Evolutionary conservation across 192 early-diverging fungal species (phyloP).

Genomic region (Mortierella hygrophila): DNA sequence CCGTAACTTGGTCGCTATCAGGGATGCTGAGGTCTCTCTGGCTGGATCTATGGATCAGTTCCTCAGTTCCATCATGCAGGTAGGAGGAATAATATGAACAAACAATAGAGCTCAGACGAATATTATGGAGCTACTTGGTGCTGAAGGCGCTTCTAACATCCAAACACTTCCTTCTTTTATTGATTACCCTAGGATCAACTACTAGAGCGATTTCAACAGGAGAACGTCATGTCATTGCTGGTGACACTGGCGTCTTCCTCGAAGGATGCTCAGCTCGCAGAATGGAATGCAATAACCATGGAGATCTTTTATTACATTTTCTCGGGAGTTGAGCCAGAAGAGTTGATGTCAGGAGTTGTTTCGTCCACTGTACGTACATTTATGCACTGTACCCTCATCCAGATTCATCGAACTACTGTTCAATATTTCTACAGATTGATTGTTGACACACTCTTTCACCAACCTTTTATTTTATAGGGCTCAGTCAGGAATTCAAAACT

Average conservation of each 20-base stretch:
- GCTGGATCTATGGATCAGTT: slow-evolving; percentile 67
- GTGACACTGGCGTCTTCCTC: slow-evolving; percentile 77
- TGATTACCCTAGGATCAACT: slow-evolving; percentile 61
- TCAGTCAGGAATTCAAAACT: slow-evolving; percentile 21
- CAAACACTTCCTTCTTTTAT: not conserved
- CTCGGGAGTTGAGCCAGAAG: slow-evolving; percentile 62
- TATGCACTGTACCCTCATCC: not conserved
- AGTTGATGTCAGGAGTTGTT: slow-evolving; percentile 35
- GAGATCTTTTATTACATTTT: slow-evolving; percentile 77
- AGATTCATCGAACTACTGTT: not conserved
- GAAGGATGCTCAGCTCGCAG: slow-evolving; percentile 66
- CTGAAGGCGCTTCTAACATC: slow-evolving; percentile 16
- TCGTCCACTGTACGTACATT: slow-evolving; percentile 12
- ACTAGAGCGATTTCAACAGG: slow-evolving; percentile 66
- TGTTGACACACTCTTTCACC: not conserved
- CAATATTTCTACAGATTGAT: too few relatives aligned
- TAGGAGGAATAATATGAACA: slow-evolving; percentile 24
- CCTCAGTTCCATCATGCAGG: slow-evolving; percentile 75
- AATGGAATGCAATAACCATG: slow-evolving; percentile 73
- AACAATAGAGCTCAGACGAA: not conserved
- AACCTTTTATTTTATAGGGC: slow-evolving; percentile 9
- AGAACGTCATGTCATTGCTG: slow-evolving; percentile 76
- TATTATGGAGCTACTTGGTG: not conserved
- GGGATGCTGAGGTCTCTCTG: slow-evolving; percentile 73
- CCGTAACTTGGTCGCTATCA: slow-evolving; percentile 86